These are phyloP conservation scores for Anacardium occidentale DNA, from an alignment of 345 rosid species.

Conservation along the genomic window DNA sequence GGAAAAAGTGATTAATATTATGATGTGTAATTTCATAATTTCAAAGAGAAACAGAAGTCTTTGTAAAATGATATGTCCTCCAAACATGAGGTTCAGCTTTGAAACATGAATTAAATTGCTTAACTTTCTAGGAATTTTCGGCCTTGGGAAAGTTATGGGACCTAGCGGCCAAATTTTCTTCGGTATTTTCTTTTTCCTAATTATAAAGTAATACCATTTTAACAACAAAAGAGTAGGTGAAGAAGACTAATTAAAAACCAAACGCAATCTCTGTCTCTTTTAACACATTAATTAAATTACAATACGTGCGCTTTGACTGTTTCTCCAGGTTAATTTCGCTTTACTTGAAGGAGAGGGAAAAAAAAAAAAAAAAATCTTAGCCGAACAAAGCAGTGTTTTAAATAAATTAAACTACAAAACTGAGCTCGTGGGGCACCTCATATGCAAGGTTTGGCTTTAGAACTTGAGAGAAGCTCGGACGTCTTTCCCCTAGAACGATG, in stretches of 20 bases:
- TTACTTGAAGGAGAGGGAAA: too few relatives aligned
- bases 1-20: too few relatives aligned
- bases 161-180: not conserved
- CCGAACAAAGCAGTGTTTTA: too few relatives aligned
- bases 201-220: too few relatives aligned
- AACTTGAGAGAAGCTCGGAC: too few relatives aligned
- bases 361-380: too few relatives aligned
- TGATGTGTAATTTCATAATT: too few relatives aligned
- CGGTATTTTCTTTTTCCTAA: too few relatives aligned
- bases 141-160: not conserved
- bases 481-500: not conserved
- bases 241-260: not conserved
- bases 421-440: not conserved
- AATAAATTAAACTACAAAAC: not conserved
- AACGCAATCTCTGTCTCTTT: not conserved
- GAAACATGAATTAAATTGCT: not conserved
- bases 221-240: not conserved
- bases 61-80: not conserved
- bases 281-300: too few relatives aligned
- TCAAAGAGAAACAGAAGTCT: not conserved
- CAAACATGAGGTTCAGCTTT: not conserved
- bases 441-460: not conserved
- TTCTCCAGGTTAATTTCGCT: not conserved
- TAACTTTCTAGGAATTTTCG: not conserved
- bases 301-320: not conserved